phyloP scores from a whole-genome alignment of 176 grass and related monocot species.

The Triticum turgidum region DNA sequence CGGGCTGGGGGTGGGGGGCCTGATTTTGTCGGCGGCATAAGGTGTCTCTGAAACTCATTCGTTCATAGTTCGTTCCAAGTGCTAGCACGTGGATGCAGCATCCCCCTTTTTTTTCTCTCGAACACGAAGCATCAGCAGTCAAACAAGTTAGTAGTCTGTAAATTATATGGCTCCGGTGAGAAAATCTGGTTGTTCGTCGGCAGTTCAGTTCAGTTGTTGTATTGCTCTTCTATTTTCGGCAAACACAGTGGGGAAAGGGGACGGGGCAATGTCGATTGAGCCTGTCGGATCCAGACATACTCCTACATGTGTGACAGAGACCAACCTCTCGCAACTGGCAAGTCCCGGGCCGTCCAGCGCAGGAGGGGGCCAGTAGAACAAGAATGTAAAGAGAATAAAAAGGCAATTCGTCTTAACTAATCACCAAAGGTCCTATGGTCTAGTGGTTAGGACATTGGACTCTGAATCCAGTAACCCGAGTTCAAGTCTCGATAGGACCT shows the following conservation, averaged over 20 bases:
- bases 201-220: neutral
- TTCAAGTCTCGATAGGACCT: slow-evolving; percentile 53
- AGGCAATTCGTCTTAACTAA: rapidly evolving
- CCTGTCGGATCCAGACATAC: neutral
- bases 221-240: neutral
- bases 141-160: neutral
- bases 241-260: neutral
- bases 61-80: neutral
- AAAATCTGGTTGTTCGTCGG: neutral
- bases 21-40: neutral
- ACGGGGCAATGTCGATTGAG: neutral
- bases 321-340: neutral
- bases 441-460: slow-evolving; percentile 60
- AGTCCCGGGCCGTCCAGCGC: neutral
- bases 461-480: slow-evolving; percentile 61
- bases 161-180: neutral
- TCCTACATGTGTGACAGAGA: neutral
- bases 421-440: slow-evolving; percentile 25
- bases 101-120: neutral
- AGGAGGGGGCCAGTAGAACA: neutral
- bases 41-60: slow-evolving; percentile 36
- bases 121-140: neutral
- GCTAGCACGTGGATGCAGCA: neutral
- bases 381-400: no score
- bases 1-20: slow-evolving; percentile 17